Percentiles rank a stretch among this genome's conserved stretches.
phyloP scores from a whole-genome alignment of 139 green algal genomes.

The Chlorella sorokiniana region DNA sequence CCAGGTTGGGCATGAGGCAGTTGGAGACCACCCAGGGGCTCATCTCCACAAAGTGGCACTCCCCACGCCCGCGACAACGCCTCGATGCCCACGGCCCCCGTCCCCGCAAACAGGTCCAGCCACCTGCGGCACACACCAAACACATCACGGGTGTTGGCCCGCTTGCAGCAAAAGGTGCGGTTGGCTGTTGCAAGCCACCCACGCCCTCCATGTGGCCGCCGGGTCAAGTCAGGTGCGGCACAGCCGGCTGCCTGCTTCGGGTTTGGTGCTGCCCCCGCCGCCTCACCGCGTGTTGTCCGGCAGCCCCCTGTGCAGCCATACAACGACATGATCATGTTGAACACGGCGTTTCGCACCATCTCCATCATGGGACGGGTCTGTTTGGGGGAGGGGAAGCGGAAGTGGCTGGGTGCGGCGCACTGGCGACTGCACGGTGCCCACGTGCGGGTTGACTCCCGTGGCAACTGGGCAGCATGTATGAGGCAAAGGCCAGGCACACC shows the following conservation, averaged over 20 bases:
- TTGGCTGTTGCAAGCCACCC: too few relatives aligned
- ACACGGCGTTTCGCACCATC: conserved; percentile 78
- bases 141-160: neutral
- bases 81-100: conserved; percentile 65
- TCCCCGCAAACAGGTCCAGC: conserved; percentile 88
- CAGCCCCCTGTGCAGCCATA: conserved; percentile 46
- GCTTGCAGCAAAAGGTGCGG: neutral
- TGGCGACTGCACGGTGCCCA: too few relatives aligned
- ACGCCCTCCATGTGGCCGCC: too few relatives aligned
- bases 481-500: conserved; percentile 72
- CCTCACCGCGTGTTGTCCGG: conserved; percentile 41
- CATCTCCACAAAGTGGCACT: conserved; percentile 90
- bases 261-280: neutral
- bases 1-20: conserved; percentile 67
- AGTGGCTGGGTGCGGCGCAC: neutral
- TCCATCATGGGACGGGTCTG: conserved; percentile 90
- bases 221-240: too few relatives aligned
- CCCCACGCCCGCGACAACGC: conserved; percentile 59
- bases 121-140: conserved; percentile 40
- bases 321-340: conserved; percentile 76
- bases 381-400: neutral
- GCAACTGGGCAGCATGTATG: too few relatives aligned
- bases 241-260: neutral
- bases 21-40: conserved; percentile 80
- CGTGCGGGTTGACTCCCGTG: too few relatives aligned